These are phyloP conservation scores for Cutaneotrichosporon sp. DNA, from an alignment of 1,284 basidiomycete species.

Conservation along the genomic window DNA sequence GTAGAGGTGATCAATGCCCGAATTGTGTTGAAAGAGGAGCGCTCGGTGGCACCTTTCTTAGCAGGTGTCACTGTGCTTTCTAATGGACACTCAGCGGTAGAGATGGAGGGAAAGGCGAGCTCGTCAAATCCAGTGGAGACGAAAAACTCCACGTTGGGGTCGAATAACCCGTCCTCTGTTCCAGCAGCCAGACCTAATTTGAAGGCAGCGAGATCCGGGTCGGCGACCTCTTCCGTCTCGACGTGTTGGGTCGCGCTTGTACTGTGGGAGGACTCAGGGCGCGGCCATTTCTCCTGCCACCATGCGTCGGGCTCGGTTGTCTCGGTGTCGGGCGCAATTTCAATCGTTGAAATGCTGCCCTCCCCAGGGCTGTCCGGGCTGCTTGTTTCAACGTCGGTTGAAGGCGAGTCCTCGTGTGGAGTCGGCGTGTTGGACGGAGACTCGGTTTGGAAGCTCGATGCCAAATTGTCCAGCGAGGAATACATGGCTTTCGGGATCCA, in stretches of 20 bases:
- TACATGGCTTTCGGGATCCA: slow-evolving; percentile 1
- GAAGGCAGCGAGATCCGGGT: background rate
- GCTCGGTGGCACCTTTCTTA: too few relatives aligned
- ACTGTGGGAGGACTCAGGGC: background rate
- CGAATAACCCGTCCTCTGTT: background rate
- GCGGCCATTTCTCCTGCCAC: background rate
- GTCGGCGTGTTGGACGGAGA: background rate
- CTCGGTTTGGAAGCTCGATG: background rate
- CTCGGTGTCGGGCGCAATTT: background rate
- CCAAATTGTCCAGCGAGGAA: background rate
- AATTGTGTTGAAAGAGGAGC: too few relatives aligned
- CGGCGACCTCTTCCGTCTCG: background rate
- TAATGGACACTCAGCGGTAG: too few relatives aligned
- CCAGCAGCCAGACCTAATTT: background rate
- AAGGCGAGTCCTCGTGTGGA: background rate
- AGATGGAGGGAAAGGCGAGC: background rate
- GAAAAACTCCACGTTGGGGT: background rate
- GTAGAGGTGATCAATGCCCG: background rate
- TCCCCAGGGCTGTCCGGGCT: background rate
- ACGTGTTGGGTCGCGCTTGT: background rate
- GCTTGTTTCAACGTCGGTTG: too few relatives aligned
- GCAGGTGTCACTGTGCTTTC: too few relatives aligned
- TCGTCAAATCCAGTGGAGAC: background rate
- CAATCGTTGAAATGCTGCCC: background rate
- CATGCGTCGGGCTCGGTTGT: background rate